Evolutionary conservation across 768 basidiomycete species (phyloP).

Genomic region (Harrya chromipes): DNA sequence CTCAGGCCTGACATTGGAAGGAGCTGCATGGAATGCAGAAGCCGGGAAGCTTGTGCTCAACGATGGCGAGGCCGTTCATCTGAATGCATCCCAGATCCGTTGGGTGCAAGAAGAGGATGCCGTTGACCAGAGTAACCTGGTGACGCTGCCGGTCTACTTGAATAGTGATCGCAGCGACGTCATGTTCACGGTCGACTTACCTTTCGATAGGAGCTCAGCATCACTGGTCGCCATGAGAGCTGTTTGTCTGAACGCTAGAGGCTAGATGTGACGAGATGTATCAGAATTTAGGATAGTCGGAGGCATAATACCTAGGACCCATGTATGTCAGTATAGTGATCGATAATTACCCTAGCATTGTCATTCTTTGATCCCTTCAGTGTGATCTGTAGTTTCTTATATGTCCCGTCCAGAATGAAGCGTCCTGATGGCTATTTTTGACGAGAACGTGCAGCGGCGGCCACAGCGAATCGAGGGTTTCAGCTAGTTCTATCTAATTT

Average conservation of each 20-base stretch:
- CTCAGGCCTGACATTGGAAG: slow-evolving; percentile 82
- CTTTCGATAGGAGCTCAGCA: slow-evolving; percentile 65
- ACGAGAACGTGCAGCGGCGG: too few relatives aligned
- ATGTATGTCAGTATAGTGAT: slow-evolving; percentile 12
- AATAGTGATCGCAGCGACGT: slow-evolving; percentile 88
- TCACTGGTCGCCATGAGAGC: slow-evolving; percentile 82
- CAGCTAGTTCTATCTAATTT: slow-evolving; percentile 11
- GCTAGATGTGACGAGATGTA: slow-evolving; percentile 32
- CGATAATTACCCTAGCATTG: too few relatives aligned
- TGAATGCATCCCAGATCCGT: slow-evolving; percentile 79
- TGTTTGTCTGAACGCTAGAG: slow-evolving; percentile 85
- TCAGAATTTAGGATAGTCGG: slow-evolving; percentile 21
- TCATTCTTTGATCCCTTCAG: too few relatives aligned
- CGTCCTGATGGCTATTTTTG: too few relatives aligned
- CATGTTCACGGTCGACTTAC: slow-evolving; percentile 84
- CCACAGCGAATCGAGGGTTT: neutral
- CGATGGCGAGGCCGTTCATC: slow-evolving; percentile 74
- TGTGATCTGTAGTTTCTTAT: too few relatives aligned
- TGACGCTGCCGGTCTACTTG: slow-evolving; percentile 90
- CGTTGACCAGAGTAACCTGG: slow-evolving; percentile 37
- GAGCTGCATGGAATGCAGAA: slow-evolving; percentile 65
- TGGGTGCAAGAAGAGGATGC: slow-evolving; percentile 67
- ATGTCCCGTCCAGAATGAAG: too few relatives aligned
- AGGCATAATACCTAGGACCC: slow-evolving; percentile 25
- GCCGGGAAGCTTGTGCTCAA: slow-evolving; percentile 72